These are phyloP conservation scores for Plasmodium sp. DNA, from an alignment of 169 alveolate species.

Conservation along the genomic window DNA sequence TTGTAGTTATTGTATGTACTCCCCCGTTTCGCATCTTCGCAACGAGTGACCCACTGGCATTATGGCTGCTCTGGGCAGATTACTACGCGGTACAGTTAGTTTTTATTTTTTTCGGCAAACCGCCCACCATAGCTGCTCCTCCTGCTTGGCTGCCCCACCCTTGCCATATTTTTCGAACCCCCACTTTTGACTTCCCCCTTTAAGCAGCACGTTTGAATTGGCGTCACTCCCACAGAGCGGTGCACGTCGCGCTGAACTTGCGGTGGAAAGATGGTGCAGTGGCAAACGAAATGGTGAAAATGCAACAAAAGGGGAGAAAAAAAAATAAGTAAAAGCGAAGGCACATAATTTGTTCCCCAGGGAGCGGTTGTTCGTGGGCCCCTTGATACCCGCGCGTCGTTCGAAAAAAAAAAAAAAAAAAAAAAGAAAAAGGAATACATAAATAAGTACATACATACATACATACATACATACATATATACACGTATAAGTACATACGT, in stretches of 20 bases:
- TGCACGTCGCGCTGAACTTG: not conserved
- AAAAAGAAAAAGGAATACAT: not conserved
- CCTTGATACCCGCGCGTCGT: not conserved
- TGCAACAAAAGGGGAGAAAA: not conserved
- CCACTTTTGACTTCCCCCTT: not conserved
- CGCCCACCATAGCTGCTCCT: not conserved
- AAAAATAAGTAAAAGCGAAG: not conserved
- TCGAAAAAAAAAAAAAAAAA: not conserved
- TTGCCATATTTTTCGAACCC: not conserved
- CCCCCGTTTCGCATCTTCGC: not conserved
- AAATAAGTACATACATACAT: not conserved
- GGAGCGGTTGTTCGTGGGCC: not conserved
- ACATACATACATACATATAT: not conserved
- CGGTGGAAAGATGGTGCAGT: not conserved
- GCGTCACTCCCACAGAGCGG: not conserved
- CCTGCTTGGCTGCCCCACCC: not conserved
- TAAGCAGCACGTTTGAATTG: not conserved
- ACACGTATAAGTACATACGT: conserved; percentile 4
- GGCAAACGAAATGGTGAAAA: not conserved
- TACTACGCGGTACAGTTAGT: not conserved
- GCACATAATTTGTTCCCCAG: not conserved
- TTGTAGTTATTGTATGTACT: not conserved
- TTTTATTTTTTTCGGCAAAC: too few species aligned
- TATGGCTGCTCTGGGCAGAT: not conserved
- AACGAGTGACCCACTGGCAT: not conserved